Percentiles rank a stretch among this genome's conserved stretches.
These are phyloP conservation scores for Pholiota conissans DNA, from an alignment of 768 basidiomycete species.

Conservation along the genomic window DNA sequence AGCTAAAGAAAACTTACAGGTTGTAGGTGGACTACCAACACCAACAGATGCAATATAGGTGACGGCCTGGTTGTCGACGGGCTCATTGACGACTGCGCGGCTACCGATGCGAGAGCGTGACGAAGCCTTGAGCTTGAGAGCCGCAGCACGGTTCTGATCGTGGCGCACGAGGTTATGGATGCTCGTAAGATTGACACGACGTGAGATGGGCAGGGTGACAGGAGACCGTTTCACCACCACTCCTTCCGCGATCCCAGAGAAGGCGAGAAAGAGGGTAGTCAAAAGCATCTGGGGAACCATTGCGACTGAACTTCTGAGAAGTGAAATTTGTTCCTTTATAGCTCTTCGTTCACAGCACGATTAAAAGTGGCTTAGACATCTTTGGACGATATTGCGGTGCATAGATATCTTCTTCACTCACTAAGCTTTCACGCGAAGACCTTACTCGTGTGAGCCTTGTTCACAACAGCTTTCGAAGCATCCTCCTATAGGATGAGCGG, in stretches of 20 bases:
- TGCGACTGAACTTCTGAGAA: slow-evolving; percentile 7
- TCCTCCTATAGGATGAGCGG: too few species aligned
- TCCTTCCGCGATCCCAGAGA: slow-evolving; percentile 46
- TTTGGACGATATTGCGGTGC: too few species aligned
- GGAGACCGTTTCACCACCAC: slow-evolving; percentile 39
- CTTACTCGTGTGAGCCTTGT: too few species aligned
- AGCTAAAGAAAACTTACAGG: slow-evolving; percentile 34
- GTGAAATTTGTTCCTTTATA: too few species aligned
- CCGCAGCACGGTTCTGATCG: slow-evolving; percentile 51
- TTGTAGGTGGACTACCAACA: slow-evolving; percentile 55
- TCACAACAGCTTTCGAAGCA: too few species aligned
- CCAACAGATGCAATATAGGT: slow-evolving; percentile 48
- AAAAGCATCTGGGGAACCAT: slow-evolving; percentile 36
- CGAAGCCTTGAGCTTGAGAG: slow-evolving; percentile 40
- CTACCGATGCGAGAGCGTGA: slow-evolving; percentile 25
- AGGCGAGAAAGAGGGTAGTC: slow-evolving; percentile 43
- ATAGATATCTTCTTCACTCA: too few species aligned
- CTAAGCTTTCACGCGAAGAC: too few species aligned
- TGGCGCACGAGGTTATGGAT: slow-evolving; percentile 46
- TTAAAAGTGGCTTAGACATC: too few species aligned
- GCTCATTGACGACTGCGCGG: slow-evolving; percentile 43
- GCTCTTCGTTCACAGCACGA: too few species aligned
- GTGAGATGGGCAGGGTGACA: slow-evolving; percentile 52
- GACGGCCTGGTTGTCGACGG: slow-evolving; percentile 35
- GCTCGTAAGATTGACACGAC: slow-evolving; percentile 51